These are phyloP conservation scores for Stentor roeselii DNA, from an alignment of 73 alveolate genomes.

Conservation along the genomic window DNA sequence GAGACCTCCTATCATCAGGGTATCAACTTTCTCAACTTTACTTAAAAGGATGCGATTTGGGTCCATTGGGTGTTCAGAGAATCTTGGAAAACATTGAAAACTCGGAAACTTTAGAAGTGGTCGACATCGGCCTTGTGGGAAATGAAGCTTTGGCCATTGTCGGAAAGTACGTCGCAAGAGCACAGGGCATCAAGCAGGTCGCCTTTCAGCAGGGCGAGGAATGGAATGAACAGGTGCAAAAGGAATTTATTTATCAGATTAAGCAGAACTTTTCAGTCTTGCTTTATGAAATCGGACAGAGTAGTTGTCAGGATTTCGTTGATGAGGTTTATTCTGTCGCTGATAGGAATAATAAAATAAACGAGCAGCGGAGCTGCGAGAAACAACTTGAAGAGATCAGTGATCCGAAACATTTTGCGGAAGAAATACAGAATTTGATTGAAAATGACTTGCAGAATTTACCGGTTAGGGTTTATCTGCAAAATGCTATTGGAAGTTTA, in stretches of 20 bases:
- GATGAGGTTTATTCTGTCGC: neutral
- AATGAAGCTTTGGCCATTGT: neutral
- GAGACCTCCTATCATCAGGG: neutral
- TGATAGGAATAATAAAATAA: neutral
- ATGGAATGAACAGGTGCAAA: neutral
- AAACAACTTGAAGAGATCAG: neutral
- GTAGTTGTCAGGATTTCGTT: neutral
- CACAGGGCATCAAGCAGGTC: slow-evolving; percentile 13
- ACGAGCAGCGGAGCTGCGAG: neutral
- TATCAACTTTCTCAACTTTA: neutral
- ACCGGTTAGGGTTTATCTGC: slow-evolving; percentile 21
- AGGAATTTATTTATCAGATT: neutral
- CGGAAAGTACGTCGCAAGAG: neutral
- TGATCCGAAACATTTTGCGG: slow-evolving; percentile 23
- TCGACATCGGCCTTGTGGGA: slow-evolving; percentile 22
- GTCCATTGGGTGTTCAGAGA: neutral
- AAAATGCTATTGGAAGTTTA: slow-evolving; percentile 25
- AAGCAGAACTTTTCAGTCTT: neutral
- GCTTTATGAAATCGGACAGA: neutral
- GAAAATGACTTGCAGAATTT: slow-evolving; percentile 17
- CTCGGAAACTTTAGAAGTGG: neutral
- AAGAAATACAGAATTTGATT: slow-evolving; percentile 10
- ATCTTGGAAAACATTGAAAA: neutral
- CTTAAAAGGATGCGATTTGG: neutral
- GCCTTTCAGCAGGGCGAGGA: neutral